Base-by-base conservation (phyloP, 352 stramenopile species). In the Aphanomyces astaci region DNA sequence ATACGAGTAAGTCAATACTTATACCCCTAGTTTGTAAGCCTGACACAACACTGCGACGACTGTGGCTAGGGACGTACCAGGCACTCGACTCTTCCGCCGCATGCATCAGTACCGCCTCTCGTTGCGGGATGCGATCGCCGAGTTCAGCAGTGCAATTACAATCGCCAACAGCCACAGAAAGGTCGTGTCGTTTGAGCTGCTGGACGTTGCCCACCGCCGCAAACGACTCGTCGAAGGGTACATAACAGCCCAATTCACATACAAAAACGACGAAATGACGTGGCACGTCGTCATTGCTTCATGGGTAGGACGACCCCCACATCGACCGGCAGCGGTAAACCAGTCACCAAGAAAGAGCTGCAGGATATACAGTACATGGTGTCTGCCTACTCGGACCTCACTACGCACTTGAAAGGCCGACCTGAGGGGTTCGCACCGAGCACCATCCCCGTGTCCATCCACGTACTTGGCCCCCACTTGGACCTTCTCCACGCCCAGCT, bases 61-160 rank as follows among this genome's bases (percentile, higher is more conserved):
- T 48, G 54, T 22, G 53, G 5, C 7, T 46, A 66, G 59, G 17
- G 28, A 68, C 32, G 62, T 59, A 27, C 48, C 39, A 40, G 62
- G 62, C 40, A 68, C 62, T 10, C 46, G 62, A 3, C 31, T 60
- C 22, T 68, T 59, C 22, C 46, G 51, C 2, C 62, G 56, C 62
- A 60, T 68, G 62, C 62, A 52, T 19, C 28, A 59, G 24, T 68
- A 68, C 25, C 62, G 62, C 22, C 40, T 68, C 2, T 68, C 62
- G 2, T 28, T 60, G 7, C 30, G n/a, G 2, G 62, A 68, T 28
- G 30, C 62, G 7, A 51, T 68, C 43, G 32, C 22, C 30, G 31
- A 59, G 1, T 43, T 60, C 11, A 33, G 39, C 3, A 27, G 13
- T 11, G 24, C n/a, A 9, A 43, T 68, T 33, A 30, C 25, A 1